A percentile compares a stretch with the other conserved stretches of the same genome.
These are phyloP conservation scores for Alternaria sp. DNA, from an alignment of 2,329 filamentous ascomycete species.

Conservation along the genomic window DNA sequence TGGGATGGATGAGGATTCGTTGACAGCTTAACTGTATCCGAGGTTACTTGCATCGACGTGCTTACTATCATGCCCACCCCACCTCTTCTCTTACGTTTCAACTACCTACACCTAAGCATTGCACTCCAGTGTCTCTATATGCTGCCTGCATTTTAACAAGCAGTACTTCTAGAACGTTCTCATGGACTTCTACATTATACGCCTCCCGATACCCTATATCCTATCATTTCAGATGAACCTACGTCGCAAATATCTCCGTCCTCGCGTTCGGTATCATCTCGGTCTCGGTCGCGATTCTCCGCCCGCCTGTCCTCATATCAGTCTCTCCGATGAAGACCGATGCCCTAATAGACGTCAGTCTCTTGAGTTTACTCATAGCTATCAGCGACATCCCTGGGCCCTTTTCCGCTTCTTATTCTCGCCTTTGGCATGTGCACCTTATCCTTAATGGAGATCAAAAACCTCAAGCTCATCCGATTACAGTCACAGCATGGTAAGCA, in stretches of 20 bases:
- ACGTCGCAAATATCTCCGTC: conserved; percentile 10
- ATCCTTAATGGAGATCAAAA: conserved; percentile 50
- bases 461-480: conserved; percentile 50
- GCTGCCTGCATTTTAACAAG: background rate
- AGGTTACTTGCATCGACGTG: conserved; percentile 12
- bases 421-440: conserved; percentile 50
- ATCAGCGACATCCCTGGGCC: conserved; percentile 56
- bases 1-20: too few species aligned
- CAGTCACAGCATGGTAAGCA: conserved; percentile 50
- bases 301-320: background rate
- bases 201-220: conserved; percentile 10
- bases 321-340: conserved; percentile 4
- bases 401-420: conserved; percentile 53
- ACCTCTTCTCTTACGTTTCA: conserved; percentile 5
- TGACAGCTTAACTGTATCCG: background rate
- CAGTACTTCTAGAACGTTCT: conserved; percentile 5
- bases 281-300: conserved; percentile 11
- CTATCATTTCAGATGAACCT: conserved; percentile 2
- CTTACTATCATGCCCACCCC: conserved; percentile 5
- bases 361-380: conserved; percentile 21
- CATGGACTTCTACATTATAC: conserved; percentile 12
- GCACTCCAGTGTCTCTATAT: background rate
- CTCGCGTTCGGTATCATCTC: conserved; percentile 13
- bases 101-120: background rate
- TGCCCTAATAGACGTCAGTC: background rate